phyloP scores from a whole-genome alignment of 768 basidiomycete species.

The Nevesoporus exiguus region DNA sequence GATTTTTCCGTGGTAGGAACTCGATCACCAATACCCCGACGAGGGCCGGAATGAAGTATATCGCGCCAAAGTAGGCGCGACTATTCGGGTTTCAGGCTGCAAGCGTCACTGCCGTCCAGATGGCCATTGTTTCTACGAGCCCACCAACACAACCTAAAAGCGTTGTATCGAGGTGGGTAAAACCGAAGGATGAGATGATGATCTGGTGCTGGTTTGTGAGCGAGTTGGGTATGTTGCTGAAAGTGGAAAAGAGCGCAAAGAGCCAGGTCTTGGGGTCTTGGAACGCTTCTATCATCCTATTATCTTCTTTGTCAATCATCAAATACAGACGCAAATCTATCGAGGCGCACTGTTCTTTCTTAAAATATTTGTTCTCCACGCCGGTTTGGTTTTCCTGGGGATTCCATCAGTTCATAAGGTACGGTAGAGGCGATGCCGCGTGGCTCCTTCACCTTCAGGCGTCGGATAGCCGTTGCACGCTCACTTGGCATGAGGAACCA shows the following conservation, averaged over 20 bases:
- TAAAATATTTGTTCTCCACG: constrained; percentile 78
- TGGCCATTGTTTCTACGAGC: no score
- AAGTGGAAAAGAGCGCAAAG: constrained; percentile 62
- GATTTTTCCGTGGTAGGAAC: constrained; percentile 60
- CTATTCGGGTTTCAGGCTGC: constrained; percentile 54
- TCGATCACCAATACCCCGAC: constrained; percentile 61
- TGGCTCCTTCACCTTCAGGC: constrained; percentile 49
- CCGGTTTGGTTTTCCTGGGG: constrained; percentile 73
- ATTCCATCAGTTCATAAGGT: no score
- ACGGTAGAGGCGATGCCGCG: no score
- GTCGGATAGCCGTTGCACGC: constrained; percentile 53
- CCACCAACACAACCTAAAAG: constrained; percentile 59
- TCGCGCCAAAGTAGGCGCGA: constrained; percentile 56
- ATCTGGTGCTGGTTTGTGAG: constrained; percentile 35
- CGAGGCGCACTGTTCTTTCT: constrained; percentile 65
- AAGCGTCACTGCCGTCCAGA: constrained; percentile 57
- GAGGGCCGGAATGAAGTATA: constrained; percentile 63
- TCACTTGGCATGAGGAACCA: constrained; percentile 70
- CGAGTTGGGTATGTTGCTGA: constrained; percentile 64
- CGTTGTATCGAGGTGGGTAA: constrained; percentile 59
- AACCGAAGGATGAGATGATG: constrained; percentile 48
- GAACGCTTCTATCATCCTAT: constrained; percentile 59
- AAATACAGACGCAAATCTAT: neutral
- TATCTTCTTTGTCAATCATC: neutral
- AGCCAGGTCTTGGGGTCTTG: constrained; percentile 73